Evolutionary conservation across 768 basidiomycete genomes (phyloP).

Genomic region (Plicaturopsis crispa): DNA sequence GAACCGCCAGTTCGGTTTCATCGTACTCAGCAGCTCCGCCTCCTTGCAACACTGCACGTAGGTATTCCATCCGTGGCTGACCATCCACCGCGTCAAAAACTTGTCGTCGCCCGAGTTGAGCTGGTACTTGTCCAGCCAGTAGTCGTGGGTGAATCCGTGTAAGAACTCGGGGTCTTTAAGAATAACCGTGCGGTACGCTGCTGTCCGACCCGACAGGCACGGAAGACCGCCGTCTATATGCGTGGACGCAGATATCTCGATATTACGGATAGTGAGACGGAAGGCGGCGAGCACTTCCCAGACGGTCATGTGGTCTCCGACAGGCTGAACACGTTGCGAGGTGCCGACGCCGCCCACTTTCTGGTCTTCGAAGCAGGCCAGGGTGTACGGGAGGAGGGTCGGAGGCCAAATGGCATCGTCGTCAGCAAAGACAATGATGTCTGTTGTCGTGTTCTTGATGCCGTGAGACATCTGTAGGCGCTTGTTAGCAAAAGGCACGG

Average conservation of each 20-base stretch:
- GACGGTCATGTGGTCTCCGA: conserved; percentile 75
- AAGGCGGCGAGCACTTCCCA: conserved; percentile 96
- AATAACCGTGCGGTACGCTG: conserved; percentile 90
- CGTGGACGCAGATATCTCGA: conserved; percentile 83
- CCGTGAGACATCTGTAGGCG: conserved; percentile 92
- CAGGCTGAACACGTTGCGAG: conserved; percentile 79
- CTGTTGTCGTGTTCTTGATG: conserved; percentile 83
- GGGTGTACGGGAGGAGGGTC: conserved; percentile 79
- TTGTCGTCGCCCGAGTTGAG: conserved; percentile 93
- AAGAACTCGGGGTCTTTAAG: conserved; percentile 92
- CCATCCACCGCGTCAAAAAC: conserved; percentile 95
- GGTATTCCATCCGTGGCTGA: conserved; percentile 92
- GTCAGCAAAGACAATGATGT: conserved; percentile 92
- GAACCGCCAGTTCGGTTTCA: conserved; percentile 97
- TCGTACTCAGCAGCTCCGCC: conserved; percentile 82
- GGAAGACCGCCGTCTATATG: conserved; percentile 92
- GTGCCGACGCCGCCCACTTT: conserved; percentile 91
- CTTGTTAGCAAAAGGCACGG: conserved; percentile 91
- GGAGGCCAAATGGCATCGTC: conserved; percentile 97
- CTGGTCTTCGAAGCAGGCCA: conserved; percentile 94
- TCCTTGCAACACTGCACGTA: conserved; percentile 85
- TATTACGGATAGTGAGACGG: conserved; percentile 87
- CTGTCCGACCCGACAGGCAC: conserved; percentile 88
- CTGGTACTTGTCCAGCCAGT: conserved; percentile 91
- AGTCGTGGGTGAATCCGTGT: conserved; percentile 90